Conservation (phyloP, 345 rosid genomes). For the Pseudoturritis turrita region DNA sequence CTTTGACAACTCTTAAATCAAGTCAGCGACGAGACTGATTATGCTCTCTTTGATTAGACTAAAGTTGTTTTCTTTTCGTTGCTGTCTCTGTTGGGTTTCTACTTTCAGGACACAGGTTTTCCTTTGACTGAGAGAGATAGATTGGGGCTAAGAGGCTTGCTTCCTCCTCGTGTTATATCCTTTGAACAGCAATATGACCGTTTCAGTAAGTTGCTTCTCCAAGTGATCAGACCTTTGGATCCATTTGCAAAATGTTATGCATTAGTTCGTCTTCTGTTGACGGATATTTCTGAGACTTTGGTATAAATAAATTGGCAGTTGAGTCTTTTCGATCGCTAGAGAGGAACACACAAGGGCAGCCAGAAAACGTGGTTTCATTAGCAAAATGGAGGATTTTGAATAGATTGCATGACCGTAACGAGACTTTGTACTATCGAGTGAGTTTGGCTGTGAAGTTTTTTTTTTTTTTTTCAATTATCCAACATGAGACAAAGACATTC, state of each 20-base stretch:
- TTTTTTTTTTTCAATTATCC: neutral
- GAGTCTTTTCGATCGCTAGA: slow-evolving; percentile 85
- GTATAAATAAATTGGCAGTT: slow-evolving; percentile 42
- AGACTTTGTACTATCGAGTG: slow-evolving; percentile 86
- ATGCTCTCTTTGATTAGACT: neutral
- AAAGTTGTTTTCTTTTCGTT: neutral
- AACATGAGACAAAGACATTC: neutral
- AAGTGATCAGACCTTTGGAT: neutral
- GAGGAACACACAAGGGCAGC: slow-evolving; percentile 68
- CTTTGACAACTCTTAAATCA: neutral
- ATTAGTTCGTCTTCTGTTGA: too few relatives aligned
- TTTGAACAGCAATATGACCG: slow-evolving; percentile 90
- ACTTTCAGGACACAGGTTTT: slow-evolving; percentile 87
- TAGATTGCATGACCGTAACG: slow-evolving; percentile 96
- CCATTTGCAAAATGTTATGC: neutral
- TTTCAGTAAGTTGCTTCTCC: slow-evolving; percentile 61
- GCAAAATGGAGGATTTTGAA: slow-evolving; percentile 98
- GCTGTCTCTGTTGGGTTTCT: neutral
- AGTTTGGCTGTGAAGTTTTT: slow-evolving; percentile 21
- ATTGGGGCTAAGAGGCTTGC: slow-evolving; percentile 89
- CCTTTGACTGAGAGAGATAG: slow-evolving; percentile 95
- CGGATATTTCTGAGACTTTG: slow-evolving; percentile 17
- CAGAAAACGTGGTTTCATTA: slow-evolving; percentile 58
- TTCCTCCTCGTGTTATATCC: slow-evolving; percentile 93
- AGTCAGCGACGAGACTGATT: neutral